Evolutionary conservation across 192 early-diverging fungal genomes (phyloP), one percentile per base, ranked within the genome.

Genomic region (Coemansia sp.): DNA sequence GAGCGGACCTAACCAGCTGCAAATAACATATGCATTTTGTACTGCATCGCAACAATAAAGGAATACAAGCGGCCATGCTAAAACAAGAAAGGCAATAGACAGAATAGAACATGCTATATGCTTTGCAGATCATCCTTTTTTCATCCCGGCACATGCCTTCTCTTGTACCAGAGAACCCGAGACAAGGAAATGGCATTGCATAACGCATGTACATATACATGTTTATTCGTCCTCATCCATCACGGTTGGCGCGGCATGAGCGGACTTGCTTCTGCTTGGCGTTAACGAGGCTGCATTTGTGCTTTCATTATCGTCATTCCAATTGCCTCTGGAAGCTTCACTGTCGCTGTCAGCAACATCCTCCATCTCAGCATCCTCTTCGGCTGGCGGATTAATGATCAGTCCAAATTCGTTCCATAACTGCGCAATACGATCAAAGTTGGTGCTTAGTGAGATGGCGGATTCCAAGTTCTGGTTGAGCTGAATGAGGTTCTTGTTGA

Each of bases 381-480:
- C 72, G 2, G 40, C 31, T 6, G 57, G 59, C 6, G 68, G 73
- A 14, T 57, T 63, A 12, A 77, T 77, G 14, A 77, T 77, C 28
- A 43, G 23, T 10, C 63, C 74, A 63, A 77, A 77, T 19, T 70
- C 74, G 39, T 45, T 63, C 74, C 74, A 77, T 26, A 77, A 50
- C 8, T 45, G 55, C 13, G 68, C 57, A 21, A 70, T 62, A 6
- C 68, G 62, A 20, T 54, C 59, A 67, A 77, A 77, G 52, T 58
- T 63, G 51, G 50, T 50, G 20, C 74, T 57, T 3, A 77, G 63
- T 11, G 68, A 51, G 12, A 77, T 67, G 16, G 68, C 68, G 14
- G 74, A 77, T 48, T 70, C 74, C 19, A 70, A 48, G 53, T 77
- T 77, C 35, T 70, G 74, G 53, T 63, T 70, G 28, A 77, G 59